Base-by-base conservation (phyloP, 1,139 yeast genomes). In the Geotrichum klebahnii region DNA sequence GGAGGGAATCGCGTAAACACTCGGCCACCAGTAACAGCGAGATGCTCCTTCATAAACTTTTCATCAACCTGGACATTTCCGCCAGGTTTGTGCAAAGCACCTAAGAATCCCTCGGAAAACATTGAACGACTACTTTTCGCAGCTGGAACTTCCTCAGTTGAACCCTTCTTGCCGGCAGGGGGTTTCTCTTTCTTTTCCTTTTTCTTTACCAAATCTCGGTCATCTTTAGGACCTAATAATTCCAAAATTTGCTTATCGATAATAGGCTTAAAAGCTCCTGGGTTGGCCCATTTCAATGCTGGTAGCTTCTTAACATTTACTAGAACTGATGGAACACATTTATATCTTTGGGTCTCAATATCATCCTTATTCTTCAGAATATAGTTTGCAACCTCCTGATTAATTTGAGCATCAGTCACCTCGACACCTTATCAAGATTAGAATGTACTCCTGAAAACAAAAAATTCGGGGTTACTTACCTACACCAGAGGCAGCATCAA, bases 1-100 rank as follows among this genome's bases (percentile, higher is more conserved):
- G 98, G 98, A 31, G 99, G 99, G 74, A 92, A 92, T 66, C 99
- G 81, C 1, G 98, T 94, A 62, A 78, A 82, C 19, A 92, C 97
- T 61, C 79, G 75, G 41, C 97, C 96, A 31, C 79, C 76, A 36
- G 96, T 88, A 56, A 79, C 80, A 51, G 76, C 79, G 60, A 88
- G 74, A 67, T 92, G 98, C 56, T 79, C 84, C 58, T 76, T 76
- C 84, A 87, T 82, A 49, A 86, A 74, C 64, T 87, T 95, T 34
- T 96, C 95, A 66, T 77, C 82, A 59, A 78, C 83, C 73, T 92
- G 98, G 39, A 92, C 89, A 66, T 90, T 92, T 65, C 83, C 97
- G 57, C 97, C 98, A 24, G 96, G 88, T 67, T 87, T 86, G 70
- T 94, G 98, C 61, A 94, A 75, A 55, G 87, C 95, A 40, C 97